Conservation (phyloP, 495 filamentous ascomycete species). For the Hamigera avellanea region DNA sequence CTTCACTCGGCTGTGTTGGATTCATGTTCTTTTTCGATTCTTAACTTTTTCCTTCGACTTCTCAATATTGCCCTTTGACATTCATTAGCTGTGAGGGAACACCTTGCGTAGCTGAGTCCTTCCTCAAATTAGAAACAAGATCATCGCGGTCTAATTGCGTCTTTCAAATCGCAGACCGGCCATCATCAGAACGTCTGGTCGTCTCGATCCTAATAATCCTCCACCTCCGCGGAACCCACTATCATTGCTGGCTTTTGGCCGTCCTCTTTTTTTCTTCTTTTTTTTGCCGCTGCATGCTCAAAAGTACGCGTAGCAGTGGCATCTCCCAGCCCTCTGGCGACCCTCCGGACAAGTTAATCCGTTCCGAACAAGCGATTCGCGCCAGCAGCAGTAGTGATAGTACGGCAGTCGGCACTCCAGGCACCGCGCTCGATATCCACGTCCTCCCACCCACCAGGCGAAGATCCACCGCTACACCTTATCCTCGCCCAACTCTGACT, state of each 20-base stretch:
- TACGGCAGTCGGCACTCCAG: constrained; percentile 1
- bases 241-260: constrained; percentile 1
- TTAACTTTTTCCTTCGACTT: background rate
- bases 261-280: too few species aligned
- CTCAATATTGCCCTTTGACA: background rate
- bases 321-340: constrained; percentile 27
- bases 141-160: too few species aligned
- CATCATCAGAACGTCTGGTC: too few species aligned
- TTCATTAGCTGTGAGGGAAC: too few species aligned
- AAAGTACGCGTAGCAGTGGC: constrained; percentile 28
- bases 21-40: background rate
- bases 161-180: too few species aligned
- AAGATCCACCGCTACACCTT: constrained; percentile 1
- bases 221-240: background rate
- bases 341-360: constrained; percentile 25
- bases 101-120: too few species aligned
- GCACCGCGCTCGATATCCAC: constrained; percentile 1
- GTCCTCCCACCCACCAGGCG: background rate
- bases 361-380: constrained; percentile 36
- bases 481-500: constrained; percentile 1
- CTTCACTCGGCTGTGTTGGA: background rate
- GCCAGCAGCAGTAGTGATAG: constrained; percentile 4
- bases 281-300: constrained; percentile 26
- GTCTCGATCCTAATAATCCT: too few species aligned
- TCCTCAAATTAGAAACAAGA: too few species aligned